phyloP scores from a whole-genome alignment of 345 rosid genomes.

The Brassica rapa region DNA sequence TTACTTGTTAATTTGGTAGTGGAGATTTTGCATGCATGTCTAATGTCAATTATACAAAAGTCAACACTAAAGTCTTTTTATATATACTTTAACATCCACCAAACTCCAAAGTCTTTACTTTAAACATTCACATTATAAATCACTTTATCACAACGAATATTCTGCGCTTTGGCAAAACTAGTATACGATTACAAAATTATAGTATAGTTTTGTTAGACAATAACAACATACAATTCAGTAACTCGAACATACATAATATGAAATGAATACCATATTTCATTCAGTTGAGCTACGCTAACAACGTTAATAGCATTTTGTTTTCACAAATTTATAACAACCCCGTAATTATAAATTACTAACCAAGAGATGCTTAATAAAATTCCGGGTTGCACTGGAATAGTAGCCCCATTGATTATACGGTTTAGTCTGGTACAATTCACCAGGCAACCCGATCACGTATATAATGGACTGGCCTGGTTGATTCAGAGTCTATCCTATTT shows the following conservation, averaged over 20 bases:
- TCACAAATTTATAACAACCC: slow-evolving; percentile 2
- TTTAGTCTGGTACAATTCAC: slow-evolving; percentile 43
- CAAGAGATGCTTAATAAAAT: slow-evolving; percentile 21
- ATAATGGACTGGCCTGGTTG: slow-evolving; percentile 3
- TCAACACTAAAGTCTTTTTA: slow-evolving; percentile 2
- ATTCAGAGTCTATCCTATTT: neutral
- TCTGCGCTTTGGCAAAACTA: neutral
- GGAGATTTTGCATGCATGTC: slow-evolving; percentile 38
- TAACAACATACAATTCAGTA: neutral
- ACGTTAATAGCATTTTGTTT: neutral
- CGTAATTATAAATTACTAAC: slow-evolving; percentile 13
- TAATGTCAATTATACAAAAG: slow-evolving; percentile 33
- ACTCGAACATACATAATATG: neutral
- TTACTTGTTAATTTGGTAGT: slow-evolving; percentile 14
- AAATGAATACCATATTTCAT: neutral
- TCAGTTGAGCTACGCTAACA: neutral
- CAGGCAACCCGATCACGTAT: slow-evolving; percentile 50
- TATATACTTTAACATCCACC: neutral
- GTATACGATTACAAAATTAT: neutral
- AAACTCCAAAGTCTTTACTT: neutral
- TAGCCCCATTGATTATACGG: slow-evolving; percentile 40
- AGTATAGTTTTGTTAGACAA: neutral
- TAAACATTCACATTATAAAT: neutral
- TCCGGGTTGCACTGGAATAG: slow-evolving; percentile 44
- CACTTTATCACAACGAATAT: neutral